Evolutionary conservation across 225 moss, liverwort and hornwort genomes (phyloP), one percentile per base, ranked within the genome.

Genomic region (Takakia lepidozioides): DNA sequence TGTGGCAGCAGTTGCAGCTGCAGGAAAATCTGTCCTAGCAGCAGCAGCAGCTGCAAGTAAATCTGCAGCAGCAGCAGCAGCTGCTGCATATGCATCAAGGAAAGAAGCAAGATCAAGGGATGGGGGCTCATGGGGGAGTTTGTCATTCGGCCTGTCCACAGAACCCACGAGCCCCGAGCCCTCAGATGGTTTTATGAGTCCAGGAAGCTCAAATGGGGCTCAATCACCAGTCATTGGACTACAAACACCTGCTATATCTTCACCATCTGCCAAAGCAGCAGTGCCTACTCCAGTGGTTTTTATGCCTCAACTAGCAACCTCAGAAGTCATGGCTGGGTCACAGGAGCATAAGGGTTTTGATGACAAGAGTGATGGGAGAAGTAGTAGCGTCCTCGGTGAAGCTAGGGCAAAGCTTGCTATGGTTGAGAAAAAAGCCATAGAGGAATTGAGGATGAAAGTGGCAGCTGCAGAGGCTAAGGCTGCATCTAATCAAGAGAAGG

Each of bases 381-480:
- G 55, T 52, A 59, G 24, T 34, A 95, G 84, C 18, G 84, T 90
- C 2, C 66, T 95, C 0, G 60, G 55, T 8, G 79, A 90, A 27
- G 87, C 90, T 1, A 80, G 90, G 69, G 87, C 84, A 2, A 95
- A 82, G 27, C 61, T 90, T 48, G 82, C 82, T 0, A 78, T 82
- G 72, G 69, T 90, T 10, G 95, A 95, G 41, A 90, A 90, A 49
- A 71, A 63, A 36, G 87, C 82, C 3, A 57, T 95, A 8, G 80
- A 95, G 3, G 95, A 95, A 61, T 70, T 90, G 55, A 72, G 86
- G 54, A 73, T 43, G 1, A 95, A 95, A 69, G 54, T 95, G 36
- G 77, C 76, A 42, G 61, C 30, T 49, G 82, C 71, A 19, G 87
- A 95, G 55, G 72, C 79, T 5, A 87, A 82, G 62, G 61, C 75